phyloP scores from a whole-genome alignment of 1,284 basidiomycete genomes.

The Polyporus tsugae region DNA sequence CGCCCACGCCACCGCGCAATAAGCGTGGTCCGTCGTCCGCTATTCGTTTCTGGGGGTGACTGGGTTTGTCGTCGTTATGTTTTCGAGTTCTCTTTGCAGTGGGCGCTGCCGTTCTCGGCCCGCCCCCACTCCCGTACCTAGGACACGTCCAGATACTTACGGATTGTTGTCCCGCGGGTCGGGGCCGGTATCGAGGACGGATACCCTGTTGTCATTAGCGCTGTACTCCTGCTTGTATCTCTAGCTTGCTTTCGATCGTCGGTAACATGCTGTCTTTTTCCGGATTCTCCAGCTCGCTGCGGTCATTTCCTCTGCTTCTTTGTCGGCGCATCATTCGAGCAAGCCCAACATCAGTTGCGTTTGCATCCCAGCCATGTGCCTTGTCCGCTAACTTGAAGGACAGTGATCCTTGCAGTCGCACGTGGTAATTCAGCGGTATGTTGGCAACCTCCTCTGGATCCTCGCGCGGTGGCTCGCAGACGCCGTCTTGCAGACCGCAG shows the following conservation, averaged over 20 bases:
- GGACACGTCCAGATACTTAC: constrained; percentile 11
- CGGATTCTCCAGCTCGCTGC: not conserved
- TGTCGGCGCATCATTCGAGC: not conserved
- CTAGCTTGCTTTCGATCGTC: constrained; percentile 4
- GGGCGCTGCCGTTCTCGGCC: constrained; percentile 11
- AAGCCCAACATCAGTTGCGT: not conserved
- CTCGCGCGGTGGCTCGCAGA: not conserved
- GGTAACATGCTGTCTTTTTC: constrained; percentile 4
- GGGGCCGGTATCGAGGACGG: constrained; percentile 19
- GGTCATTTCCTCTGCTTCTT: not conserved
- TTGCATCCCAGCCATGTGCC: not conserved
- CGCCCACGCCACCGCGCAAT: constrained; percentile 46
- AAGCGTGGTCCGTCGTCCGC: not conserved
- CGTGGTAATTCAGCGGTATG: not conserved
- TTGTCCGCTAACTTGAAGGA: not conserved
- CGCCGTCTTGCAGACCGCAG: not conserved
- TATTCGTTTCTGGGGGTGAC: not conserved
- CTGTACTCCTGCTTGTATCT: constrained; percentile 16
- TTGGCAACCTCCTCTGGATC: not conserved
- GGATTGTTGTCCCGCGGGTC: constrained; percentile 11
- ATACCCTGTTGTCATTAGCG: constrained; percentile 1
- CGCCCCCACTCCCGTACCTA: not conserved
- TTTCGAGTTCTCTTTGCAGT: constrained; percentile 11
- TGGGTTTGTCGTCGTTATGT: not conserved
- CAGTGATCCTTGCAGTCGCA: not conserved